Conservation (phyloP, 331 rosid genomes). For the Spiraea crenata region DNA sequence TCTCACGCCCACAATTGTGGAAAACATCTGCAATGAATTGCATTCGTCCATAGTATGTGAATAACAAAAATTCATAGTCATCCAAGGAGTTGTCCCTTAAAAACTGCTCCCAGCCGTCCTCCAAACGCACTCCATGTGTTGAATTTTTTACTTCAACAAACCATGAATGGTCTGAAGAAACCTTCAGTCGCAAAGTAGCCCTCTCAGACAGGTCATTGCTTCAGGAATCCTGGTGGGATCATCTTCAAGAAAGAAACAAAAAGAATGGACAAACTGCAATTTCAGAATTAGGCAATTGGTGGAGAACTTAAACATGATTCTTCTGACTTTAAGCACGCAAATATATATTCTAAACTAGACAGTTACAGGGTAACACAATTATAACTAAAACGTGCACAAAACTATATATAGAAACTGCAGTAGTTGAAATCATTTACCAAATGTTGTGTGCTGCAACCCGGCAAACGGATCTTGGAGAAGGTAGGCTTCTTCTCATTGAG, state of each 20-base stretch:
- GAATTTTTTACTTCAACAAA: constrained; percentile 14
- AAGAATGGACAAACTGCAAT: background rate
- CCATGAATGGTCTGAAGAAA: constrained; percentile 24
- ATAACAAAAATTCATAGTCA: constrained; percentile 22
- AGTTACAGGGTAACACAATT: too few relatives aligned
- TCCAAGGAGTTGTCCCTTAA: constrained; percentile 15
- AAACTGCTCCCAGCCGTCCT: constrained; percentile 35
- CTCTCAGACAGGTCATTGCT: constrained; percentile 8
- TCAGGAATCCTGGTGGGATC: constrained; percentile 8
- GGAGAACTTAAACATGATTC: too few relatives aligned
- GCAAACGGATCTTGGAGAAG: too few relatives aligned
- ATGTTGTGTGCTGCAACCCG: too few relatives aligned
- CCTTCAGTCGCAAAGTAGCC: constrained; percentile 12
- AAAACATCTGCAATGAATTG: constrained; percentile 27
- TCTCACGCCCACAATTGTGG: constrained; percentile 29
- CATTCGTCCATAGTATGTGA: constrained; percentile 25
- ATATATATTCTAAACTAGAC: too few relatives aligned
- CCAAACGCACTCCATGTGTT: constrained; percentile 7
- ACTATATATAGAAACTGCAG: too few relatives aligned
- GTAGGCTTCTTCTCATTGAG: too few relatives aligned
- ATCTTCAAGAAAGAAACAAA: constrained; percentile 22
- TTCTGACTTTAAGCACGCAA: too few relatives aligned
- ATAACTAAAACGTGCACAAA: too few relatives aligned
- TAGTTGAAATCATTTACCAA: too few relatives aligned
- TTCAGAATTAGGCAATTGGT: too few relatives aligned